Evolutionary conservation across 2,329 filamentous ascomycete species (phyloP), one percentile per base, ranked within the genome.

Genomic region (Colletotrichum costaricense): DNA sequence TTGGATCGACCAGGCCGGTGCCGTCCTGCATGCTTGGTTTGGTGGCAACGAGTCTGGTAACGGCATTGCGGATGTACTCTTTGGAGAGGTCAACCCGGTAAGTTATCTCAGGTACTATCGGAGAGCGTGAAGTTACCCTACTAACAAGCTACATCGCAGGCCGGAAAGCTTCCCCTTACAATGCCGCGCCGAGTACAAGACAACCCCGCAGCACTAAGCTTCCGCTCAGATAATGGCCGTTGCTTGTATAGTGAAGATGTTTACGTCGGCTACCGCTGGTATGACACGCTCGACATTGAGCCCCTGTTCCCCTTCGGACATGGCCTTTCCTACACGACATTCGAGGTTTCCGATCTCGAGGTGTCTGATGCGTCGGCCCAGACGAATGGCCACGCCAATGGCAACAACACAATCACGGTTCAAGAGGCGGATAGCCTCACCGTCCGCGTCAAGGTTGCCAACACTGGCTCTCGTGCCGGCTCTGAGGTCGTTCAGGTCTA

Each of bases 191-290:
- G 85, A 2, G 78, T 91, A 2, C 87, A 92, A 77, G 91, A 94
- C 78, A 94, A 93, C 75, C 93, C 94, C 1, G 89, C 91, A 0
- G 94, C 91, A 80, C 84, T 93, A 71, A 94, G 93, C 82, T 94
- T 89, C 78, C 83, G 85, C 26, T 87, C 88, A 2, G 92, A 94
- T 76, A 88, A 91, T 58, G 88, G 92, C 46, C 86, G 90, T 58
- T 90, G 91, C 1, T 82, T 93, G 0, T 95, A 94, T 76, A 92
- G 92, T 22, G 93, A 95, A 80, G 93, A 93, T 64, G 86, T 95
- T 46, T 94, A 93, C 78, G 87, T 95, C 16, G 93, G 93, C 0
- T 94, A 95, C 80, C 85, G 92, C 22, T 93, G 89, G 81, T 94
- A 93, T 78, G 93, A 94, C 78, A 74, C 52, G 66, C 75, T 75